Conservation (phyloP, 345 rosid genomes). For the Brassica rapa region DNA sequence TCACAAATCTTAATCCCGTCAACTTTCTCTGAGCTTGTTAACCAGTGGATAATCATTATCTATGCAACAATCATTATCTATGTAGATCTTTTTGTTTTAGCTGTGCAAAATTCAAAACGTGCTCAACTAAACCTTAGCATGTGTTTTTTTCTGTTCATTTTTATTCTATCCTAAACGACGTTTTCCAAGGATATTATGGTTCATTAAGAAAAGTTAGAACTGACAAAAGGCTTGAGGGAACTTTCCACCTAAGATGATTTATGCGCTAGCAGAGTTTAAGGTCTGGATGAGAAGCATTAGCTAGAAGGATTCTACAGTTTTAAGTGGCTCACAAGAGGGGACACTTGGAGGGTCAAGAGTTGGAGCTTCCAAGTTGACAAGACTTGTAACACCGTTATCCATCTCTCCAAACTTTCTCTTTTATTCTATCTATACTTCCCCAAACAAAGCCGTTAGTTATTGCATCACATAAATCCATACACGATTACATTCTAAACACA, state of each 20-base stretch:
- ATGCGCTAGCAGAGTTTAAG: not conserved
- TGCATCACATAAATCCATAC: slow-evolving; percentile 23
- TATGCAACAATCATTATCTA: not conserved
- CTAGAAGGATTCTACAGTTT: not conserved
- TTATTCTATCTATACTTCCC: not conserved
- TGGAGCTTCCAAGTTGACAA: not conserved
- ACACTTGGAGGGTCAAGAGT: not conserved
- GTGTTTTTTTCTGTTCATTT: not conserved
- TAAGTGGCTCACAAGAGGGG: not conserved
- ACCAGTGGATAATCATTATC: not conserved
- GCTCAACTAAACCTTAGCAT: not conserved
- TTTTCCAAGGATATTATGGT: not conserved
- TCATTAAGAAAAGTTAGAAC: not conserved
- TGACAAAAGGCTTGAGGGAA: not conserved
- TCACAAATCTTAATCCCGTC: not conserved
- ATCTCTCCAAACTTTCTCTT: not conserved
- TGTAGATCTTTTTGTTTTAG: not conserved
- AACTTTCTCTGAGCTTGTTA: not conserved
- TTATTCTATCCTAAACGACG: not conserved
- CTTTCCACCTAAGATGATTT: not conserved
- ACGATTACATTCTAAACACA: slow-evolving; percentile 25
- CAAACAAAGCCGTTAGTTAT: slow-evolving; percentile 23
- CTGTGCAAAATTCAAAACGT: not conserved
- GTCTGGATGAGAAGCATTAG: not conserved
- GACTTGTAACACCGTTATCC: not conserved